A percentile compares a stretch with the other conserved stretches of the same genome.
Conservation (phyloP, 1,284 basidiomycete species). For the Heliocybe sulcata region DNA sequence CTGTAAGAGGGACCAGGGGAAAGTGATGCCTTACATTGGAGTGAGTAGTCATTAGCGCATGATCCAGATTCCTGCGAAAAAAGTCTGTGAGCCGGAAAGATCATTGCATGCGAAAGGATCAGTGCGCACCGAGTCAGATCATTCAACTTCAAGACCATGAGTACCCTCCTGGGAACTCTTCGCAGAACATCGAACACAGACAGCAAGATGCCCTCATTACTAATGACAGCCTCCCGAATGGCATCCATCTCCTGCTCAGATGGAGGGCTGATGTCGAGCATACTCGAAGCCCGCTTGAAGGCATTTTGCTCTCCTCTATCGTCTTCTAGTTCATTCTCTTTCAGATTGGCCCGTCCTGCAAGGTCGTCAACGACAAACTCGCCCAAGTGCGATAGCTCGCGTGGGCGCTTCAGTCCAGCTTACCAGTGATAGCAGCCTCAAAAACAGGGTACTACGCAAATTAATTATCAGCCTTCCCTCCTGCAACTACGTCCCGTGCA, state of each 20-base stretch:
- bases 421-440: constrained; percentile 79
- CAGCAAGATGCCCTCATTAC: constrained; percentile 73
- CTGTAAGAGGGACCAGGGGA: constrained; percentile 1
- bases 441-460: constrained; percentile 67
- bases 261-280: constrained; percentile 69
- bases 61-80: constrained; percentile 52
- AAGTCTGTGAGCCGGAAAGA: neutral
- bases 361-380: neutral
- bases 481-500: neutral
- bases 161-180: constrained; percentile 74
- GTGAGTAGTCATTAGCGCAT: constrained; percentile 69
- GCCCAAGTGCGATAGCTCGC: no score
- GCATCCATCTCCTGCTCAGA: constrained; percentile 69
- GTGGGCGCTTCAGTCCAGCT: constrained; percentile 1
- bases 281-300: constrained; percentile 58
- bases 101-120: neutral
- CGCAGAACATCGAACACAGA: constrained; percentile 84
- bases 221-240: constrained; percentile 74
- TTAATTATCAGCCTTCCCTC: neutral
- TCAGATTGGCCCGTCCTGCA: constrained; percentile 51
- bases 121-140: constrained; percentile 65
- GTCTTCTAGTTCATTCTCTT: constrained; percentile 43
- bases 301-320: constrained; percentile 19
- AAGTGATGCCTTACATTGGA: constrained; percentile 41
- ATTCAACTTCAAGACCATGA: constrained; percentile 85